Evolutionary conservation across 148 eudicot genomes (phyloP).

Genomic region (Rheum nobile): DNA sequence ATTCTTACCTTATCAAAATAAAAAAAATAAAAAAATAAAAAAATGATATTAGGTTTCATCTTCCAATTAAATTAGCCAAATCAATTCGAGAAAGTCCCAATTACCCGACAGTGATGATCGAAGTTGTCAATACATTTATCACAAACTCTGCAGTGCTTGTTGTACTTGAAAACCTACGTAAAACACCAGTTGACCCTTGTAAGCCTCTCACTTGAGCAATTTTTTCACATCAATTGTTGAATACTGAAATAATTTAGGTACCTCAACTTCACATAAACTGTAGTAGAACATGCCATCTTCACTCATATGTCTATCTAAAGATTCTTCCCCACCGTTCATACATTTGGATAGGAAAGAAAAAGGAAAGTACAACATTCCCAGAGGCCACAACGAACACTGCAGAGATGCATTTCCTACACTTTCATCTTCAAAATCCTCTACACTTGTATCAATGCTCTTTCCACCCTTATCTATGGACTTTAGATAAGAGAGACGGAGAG

Average conservation of each 20-base stretch:
- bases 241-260: too few relatives aligned
- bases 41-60: background rate
- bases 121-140: too few relatives aligned
- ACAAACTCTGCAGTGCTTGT: slow-evolving; percentile 98
- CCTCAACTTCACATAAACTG: too few relatives aligned
- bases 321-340: slow-evolving; percentile 40
- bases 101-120: too few relatives aligned
- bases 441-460: slow-evolving; percentile 21
- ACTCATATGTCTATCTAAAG: too few relatives aligned
- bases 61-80: background rate
- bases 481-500: too few relatives aligned
- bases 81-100: background rate
- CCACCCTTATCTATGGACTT: slow-evolving; percentile 28
- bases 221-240: too few relatives aligned
- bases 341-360: slow-evolving; percentile 53
- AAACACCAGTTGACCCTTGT: slow-evolving; percentile 11
- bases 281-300: too few relatives aligned
- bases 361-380: slow-evolving; percentile 42
- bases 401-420: slow-evolving; percentile 20
- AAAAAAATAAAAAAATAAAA: slow-evolving; percentile 34
- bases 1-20: slow-evolving; percentile 91
- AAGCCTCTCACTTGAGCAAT: background rate
- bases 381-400: slow-evolving; percentile 25
- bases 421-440: slow-evolving; percentile 29
- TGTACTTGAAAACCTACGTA: slow-evolving; percentile 88